Evolutionary conservation across 805 yeast genomes (phyloP).

Genomic region (Candida ficus): DNA sequence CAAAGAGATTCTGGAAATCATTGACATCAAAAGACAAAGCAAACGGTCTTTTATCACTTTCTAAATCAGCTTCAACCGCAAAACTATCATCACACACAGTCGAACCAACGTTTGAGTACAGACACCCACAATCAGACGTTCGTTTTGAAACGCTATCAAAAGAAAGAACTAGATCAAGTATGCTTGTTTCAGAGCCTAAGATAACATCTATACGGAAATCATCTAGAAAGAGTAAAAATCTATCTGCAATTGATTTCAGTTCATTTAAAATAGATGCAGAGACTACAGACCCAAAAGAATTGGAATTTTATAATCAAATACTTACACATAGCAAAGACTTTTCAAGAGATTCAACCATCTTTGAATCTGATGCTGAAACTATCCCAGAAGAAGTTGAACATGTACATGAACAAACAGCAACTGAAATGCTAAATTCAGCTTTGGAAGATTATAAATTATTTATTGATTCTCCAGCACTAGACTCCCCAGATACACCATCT

Average conservation of each 20-base stretch:
- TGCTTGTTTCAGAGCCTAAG: conserved; percentile 4
- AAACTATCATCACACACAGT: background rate
- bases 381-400: background rate
- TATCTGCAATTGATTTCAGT: conserved; percentile 13
- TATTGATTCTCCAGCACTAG: conserved; percentile 5
- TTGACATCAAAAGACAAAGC: conserved; percentile 1
- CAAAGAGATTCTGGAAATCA: conserved; percentile 7
- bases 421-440: conserved; percentile 9
- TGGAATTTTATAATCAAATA: conserved; percentile 18
- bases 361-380: background rate
- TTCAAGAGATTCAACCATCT: background rate
- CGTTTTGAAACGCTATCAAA: background rate
- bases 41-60: background rate
- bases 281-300: conserved; percentile 18
- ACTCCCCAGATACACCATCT: background rate
- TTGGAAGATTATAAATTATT: conserved; percentile 21
- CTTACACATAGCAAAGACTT: background rate
- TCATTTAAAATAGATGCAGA: conserved; percentile 6
- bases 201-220: background rate
- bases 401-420: conserved; percentile 1
- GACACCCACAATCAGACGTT: no score
- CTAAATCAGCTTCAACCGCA: conserved; percentile 1
- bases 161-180: conserved; percentile 3
- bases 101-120: background rate
- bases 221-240: conserved; percentile 8